A percentile compares a stretch with the other conserved stretches of the same genome.
Evolutionary conservation across 768 basidiomycete species (phyloP).

Genomic region (Inosperma sp.): DNA sequence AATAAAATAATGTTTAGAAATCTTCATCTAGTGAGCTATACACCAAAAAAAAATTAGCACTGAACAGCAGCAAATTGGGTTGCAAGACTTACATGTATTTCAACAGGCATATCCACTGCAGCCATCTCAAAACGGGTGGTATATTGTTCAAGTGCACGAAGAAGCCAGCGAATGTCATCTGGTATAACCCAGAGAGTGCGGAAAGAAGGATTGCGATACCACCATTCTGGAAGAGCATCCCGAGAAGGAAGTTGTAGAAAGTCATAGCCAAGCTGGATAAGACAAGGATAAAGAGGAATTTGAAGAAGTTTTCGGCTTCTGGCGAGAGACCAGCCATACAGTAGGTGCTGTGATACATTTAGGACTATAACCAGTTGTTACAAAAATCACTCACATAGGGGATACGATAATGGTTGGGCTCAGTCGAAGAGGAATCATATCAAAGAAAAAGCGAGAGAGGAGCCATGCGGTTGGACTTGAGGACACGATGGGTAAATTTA

Average conservation of each 20-base stretch:
- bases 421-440: constrained; percentile 83
- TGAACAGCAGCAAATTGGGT: too few relatives aligned
- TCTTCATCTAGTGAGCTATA: too few relatives aligned
- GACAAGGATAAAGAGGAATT: constrained; percentile 86
- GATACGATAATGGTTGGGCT: constrained; percentile 85
- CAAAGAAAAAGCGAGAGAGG: constrained; percentile 81
- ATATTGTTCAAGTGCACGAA: constrained; percentile 85
- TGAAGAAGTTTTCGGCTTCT: constrained; percentile 84
- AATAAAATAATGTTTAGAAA: too few relatives aligned
- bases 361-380: too few relatives aligned
- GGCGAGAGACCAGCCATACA: constrained; percentile 92
- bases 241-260: constrained; percentile 92
- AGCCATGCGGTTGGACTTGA: constrained; percentile 85
- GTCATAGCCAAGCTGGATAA: constrained; percentile 84
- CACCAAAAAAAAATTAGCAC: too few relatives aligned
- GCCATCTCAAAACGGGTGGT: constrained; percentile 55
- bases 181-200: constrained; percentile 67
- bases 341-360: constrained; percentile 54
- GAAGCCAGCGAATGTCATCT: constrained; percentile 89
- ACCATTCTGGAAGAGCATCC: constrained; percentile 75
- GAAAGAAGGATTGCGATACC: constrained; percentile 90
- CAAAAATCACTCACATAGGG: constrained; percentile 77
- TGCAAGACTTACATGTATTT: too few relatives aligned
- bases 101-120: background rate
- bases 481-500: background rate